Percentiles rank a stretch among this genome's conserved stretches.
Evolutionary conservation across 2,329 filamentous ascomycete species (phyloP).

Genomic region (Incumbomyces delicatus): DNA sequence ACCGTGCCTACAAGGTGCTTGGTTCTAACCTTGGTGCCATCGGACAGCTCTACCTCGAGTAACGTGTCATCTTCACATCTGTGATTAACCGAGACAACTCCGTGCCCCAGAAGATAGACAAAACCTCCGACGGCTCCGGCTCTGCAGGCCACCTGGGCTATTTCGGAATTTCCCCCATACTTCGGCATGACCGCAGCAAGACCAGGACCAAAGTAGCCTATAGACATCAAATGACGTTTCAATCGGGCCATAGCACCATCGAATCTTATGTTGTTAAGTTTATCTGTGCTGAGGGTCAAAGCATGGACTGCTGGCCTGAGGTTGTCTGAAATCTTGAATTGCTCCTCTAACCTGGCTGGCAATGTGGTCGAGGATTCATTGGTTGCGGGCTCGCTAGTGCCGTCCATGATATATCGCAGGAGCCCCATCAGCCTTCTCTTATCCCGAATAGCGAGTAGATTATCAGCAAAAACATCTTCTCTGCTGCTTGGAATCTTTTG

Average conservation of each 20-base stretch:
- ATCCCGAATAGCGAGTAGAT: slow-evolving; percentile 62
- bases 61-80: slow-evolving; percentile 16
- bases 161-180: slow-evolving; percentile 82
- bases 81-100: slow-evolving; percentile 33
- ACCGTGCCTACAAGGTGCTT: slow-evolving; percentile 28
- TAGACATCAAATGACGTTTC: slow-evolving; percentile 70
- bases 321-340: slow-evolving; percentile 58
- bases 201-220: slow-evolving; percentile 76
- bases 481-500: slow-evolving; percentile 74
- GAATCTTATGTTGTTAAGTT: slow-evolving; percentile 45
- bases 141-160: slow-evolving; percentile 83
- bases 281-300: slow-evolving; percentile 62
- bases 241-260: slow-evolving; percentile 65
- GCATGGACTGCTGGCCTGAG: slow-evolving; percentile 58
- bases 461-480: slow-evolving; percentile 81
- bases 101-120: slow-evolving; percentile 74
- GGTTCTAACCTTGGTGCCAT: slow-evolving; percentile 29
- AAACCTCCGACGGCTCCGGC: slow-evolving; percentile 84
- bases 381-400: slow-evolving; percentile 29
- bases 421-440: slow-evolving; percentile 91
- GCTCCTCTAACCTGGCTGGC: slow-evolving; percentile 35
- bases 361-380: slow-evolving; percentile 46
- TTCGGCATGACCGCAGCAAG: slow-evolving; percentile 87
- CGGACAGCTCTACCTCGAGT: slow-evolving; percentile 25
- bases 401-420: slow-evolving; percentile 70